phyloP scores from a whole-genome alignment of 106 monocot species.

The Xerophyta viscosa region DNA sequence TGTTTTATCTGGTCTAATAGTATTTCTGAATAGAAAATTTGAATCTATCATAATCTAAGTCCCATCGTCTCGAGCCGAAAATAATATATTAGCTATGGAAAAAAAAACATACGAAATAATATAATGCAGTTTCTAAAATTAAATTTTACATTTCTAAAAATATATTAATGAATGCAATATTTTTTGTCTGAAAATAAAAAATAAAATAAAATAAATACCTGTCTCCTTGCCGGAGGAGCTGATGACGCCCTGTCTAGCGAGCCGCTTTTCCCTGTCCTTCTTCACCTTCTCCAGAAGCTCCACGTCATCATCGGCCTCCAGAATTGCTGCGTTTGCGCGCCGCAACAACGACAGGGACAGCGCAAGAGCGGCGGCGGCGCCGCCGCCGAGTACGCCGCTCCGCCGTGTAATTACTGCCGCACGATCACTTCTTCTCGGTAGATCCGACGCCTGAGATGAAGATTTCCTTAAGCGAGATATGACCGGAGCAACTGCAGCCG shows the following conservation, averaged over 20 bases:
- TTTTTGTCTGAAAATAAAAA: background rate
- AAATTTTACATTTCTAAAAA: background rate
- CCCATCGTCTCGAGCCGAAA: no score
- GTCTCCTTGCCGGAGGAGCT: slow-evolving; percentile 69
- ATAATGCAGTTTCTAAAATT: background rate
- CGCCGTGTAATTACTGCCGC: background rate
- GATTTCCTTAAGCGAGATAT: background rate
- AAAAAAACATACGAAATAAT: no score
- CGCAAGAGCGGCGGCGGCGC: slow-evolving; percentile 8
- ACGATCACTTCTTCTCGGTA: background rate
- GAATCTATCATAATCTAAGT: no score
- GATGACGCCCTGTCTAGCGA: slow-evolving; percentile 72
- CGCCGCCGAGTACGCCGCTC: slow-evolving; percentile 21
- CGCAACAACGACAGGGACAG: background rate
- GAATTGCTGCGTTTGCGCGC: slow-evolving; percentile 37
- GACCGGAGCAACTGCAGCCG: background rate
- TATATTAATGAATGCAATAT: background rate
- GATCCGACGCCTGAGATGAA: no score
- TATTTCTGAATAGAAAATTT: no score
- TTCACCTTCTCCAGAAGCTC: slow-evolving; percentile 88
- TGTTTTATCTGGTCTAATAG: no score
- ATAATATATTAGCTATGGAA: no score
- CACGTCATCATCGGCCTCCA: slow-evolving; percentile 88
- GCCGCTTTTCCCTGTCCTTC: slow-evolving; percentile 78
- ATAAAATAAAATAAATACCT: slow-evolving; percentile 19